A percentile compares a stretch with the other conserved stretches of the same genome.
Conservation (phyloP, 2,329 filamentous ascomycete species). For the Phaeosphaeriaceae sp. region DNA sequence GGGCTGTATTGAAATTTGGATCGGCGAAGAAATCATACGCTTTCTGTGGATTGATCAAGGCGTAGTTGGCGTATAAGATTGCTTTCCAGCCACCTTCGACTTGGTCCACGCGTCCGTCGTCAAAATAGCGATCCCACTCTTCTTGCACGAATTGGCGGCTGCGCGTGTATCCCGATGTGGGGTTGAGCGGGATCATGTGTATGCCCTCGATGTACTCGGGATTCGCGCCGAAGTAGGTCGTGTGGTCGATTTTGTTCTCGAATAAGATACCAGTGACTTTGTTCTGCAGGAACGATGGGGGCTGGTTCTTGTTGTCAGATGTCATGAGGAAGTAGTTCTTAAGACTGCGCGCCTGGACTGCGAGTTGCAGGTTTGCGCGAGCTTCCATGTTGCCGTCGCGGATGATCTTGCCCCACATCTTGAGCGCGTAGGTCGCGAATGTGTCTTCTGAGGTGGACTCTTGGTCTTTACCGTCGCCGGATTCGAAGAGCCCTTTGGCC, state of each 20-base stretch:
- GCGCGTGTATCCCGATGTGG: conserved; percentile 75
- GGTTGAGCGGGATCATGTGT: conserved; percentile 83
- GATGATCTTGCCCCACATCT: conserved; percentile 88
- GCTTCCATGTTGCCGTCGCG: conserved; percentile 82
- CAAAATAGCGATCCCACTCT: conserved; percentile 75
- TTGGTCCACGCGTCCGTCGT: conserved; percentile 68
- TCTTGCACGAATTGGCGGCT: conserved; percentile 75
- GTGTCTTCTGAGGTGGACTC: conserved; percentile 94
- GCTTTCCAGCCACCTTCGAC: conserved; percentile 84
- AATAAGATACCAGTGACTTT: conserved; percentile 79
- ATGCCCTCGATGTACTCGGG: conserved; percentile 77
- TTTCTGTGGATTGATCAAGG: conserved; percentile 73
- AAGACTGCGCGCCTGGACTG: conserved; percentile 76
- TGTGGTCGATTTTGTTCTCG: conserved; percentile 96
- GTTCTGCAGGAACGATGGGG: conserved; percentile 80
- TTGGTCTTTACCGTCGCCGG: conserved; percentile 81
- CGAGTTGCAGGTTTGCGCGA: conserved; percentile 81
- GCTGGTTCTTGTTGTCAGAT: conserved; percentile 75
- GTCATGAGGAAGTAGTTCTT: conserved; percentile 86
- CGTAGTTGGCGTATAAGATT: conserved; percentile 83
- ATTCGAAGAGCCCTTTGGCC: conserved; percentile 82
- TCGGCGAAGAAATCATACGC: conserved; percentile 80
- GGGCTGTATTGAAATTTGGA: conserved; percentile 70
- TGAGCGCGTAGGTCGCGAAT: conserved; percentile 86
- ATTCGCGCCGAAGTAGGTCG: conserved; percentile 78